Base-by-base conservation (phyloP, 768 basidiomycete genomes). In the Russula abietina region DNA sequence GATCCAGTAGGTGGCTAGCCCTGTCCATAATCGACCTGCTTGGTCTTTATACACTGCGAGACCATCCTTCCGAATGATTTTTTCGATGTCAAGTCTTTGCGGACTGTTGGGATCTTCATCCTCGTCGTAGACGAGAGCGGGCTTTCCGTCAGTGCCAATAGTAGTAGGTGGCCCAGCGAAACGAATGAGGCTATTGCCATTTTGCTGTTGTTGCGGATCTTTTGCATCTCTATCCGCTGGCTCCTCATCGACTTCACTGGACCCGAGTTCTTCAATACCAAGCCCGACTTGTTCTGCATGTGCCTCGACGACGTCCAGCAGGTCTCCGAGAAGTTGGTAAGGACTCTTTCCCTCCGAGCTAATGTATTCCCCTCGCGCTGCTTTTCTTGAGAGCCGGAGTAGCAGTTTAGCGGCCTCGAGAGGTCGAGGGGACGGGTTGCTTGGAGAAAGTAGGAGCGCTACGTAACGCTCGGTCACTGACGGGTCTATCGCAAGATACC, bases 1-100 rank as follows among this genome's bases (percentile, higher is more conserved):
- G 73, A 95, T 95, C 96, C 96, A 99, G 71, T 96, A 98, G 0
- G 95, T 98, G 1, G 95, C 95, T 32, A 98, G 75, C 0, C 96
- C 97, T 6, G 93, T 89, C 96, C 95, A 99, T 32, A 99, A 75
- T 55, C 92, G 85, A 12, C 97, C 97, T 2, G 95, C 93, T 75
- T 99, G 97, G 72, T 99, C 97, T 72, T 93, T 93, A 75, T 98
- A 98, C 19, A 95, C 78, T 2, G 79, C 80, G 28, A 99, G 78
- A 17, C 97, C 97, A 68, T 98, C 94, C 65, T 86, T 83, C 32
- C 82, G 82, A 45, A 99, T 81, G 62, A 99, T 88, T 41, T 78
- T 76, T 69, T 96, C 95, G 61, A 99, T 86, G 70, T 98, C 91
- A 60, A 98, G 80, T 70, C 83, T 88, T 26, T 80, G 78, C 1